Percentiles rank a stretch among this genome's conserved stretches.
phyloP scores from a whole-genome alignment of 495 filamentous ascomycete genomes.

The Aspergillus heteromorphus region DNA sequence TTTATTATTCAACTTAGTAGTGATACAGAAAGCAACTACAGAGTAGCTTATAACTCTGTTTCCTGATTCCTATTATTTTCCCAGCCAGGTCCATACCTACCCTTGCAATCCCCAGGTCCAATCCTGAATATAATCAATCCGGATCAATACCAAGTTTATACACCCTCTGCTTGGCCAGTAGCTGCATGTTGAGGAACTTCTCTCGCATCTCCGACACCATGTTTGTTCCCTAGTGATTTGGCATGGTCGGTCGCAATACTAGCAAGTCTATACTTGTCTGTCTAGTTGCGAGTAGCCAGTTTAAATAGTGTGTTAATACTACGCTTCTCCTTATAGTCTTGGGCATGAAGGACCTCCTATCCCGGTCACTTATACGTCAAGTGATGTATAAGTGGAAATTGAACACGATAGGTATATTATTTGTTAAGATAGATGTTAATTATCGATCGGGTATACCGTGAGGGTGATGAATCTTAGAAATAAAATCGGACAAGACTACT shows the following conservation, averaged over 20 bases:
- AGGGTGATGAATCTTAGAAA: constrained; percentile 57
- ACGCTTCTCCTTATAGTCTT: constrained; percentile 70
- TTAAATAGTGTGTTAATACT: constrained; percentile 74
- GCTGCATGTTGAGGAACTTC: constrained; percentile 52
- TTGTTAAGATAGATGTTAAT: constrained; percentile 60
- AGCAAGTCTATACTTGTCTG: constrained; percentile 64
- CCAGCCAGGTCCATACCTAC: too few relatives aligned
- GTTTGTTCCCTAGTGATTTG: constrained; percentile 50
- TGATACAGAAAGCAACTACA: too few relatives aligned
- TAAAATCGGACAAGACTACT: constrained; percentile 69
- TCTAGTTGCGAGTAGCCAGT: constrained; percentile 64
- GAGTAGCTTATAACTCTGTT: too few relatives aligned
- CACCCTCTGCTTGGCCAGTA: constrained; percentile 51
- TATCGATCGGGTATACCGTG: constrained; percentile 59
- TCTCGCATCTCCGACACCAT: constrained; percentile 51
- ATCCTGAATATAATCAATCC: constrained; percentile 50
- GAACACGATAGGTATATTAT: constrained; percentile 64
- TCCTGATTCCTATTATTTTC: too few relatives aligned
- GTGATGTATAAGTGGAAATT: constrained; percentile 73
- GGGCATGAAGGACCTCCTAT: constrained; percentile 57
- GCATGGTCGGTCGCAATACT: constrained; percentile 67
- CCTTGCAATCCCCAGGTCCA: constrained; percentile 68
- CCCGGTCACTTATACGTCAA: constrained; percentile 65
- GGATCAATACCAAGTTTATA: constrained; percentile 64
- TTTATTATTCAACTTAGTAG: too few relatives aligned